Conservation (phyloP, 768 basidiomycete genomes). For the Xerocomellus intermedius region DNA sequence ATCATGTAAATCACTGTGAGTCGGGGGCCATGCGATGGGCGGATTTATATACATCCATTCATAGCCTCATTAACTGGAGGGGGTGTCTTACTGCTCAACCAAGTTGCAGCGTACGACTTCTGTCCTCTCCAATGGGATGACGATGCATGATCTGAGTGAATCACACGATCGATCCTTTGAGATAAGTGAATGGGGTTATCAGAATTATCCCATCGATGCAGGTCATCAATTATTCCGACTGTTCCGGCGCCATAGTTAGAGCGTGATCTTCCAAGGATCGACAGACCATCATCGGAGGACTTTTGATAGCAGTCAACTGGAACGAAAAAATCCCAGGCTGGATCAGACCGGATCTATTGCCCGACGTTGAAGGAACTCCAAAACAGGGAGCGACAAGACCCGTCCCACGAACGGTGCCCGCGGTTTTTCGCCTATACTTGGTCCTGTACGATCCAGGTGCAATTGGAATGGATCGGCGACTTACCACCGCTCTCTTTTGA, state of each 20-base stretch:
- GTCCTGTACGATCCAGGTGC: neutral
- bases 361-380: neutral
- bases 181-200: neutral
- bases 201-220: neutral
- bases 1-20: neutral
- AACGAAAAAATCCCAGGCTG: neutral
- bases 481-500: conserved; percentile 1
- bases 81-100: neutral
- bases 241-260: neutral
- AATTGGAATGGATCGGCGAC: neutral
- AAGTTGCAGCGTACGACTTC: neutral
- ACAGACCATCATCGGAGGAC: conserved; percentile 4
- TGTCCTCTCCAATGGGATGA: neutral
- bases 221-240: neutral
- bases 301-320: neutral
- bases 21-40: no score
- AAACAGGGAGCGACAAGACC: conserved; percentile 1
- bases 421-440: neutral
- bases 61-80: neutral
- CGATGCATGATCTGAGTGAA: neutral
- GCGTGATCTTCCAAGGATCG: conserved; percentile 11
- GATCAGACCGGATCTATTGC: conserved; percentile 8
- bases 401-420: conserved; percentile 11
- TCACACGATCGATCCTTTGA: conserved; percentile 3
- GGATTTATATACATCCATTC: neutral